phyloP scores from a whole-genome alignment of 2,329 filamentous ascomycete genomes.

The Ophiocordyceps camponoti-rufipedis region DNA sequence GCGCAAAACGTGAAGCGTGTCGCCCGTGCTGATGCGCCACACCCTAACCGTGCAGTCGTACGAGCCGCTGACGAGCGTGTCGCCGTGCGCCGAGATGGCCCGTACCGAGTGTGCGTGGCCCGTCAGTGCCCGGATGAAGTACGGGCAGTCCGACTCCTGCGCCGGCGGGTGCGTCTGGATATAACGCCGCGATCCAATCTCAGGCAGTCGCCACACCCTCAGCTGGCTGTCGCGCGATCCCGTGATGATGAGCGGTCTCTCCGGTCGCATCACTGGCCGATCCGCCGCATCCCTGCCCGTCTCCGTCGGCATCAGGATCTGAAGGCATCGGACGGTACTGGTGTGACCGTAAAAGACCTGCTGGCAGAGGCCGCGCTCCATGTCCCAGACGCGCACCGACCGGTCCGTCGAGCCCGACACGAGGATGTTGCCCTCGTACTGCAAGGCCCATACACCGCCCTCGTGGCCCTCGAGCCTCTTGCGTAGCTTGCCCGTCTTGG shows the following conservation, averaged over 20 bases:
- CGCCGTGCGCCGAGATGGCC: conserved; percentile 84
- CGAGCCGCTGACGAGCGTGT: conserved; percentile 91
- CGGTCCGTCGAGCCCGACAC: conserved; percentile 94
- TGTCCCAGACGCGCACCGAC: conserved; percentile 98
- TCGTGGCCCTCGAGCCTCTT: conserved; percentile 84
- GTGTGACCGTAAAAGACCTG: conserved; percentile 97
- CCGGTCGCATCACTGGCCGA: conserved; percentile 70
- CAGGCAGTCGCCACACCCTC: conserved; percentile 83
- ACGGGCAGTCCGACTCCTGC: conserved; percentile 69
- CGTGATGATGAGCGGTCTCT: conserved; percentile 90
- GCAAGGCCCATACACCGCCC: conserved; percentile 91
- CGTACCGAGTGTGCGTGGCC: conserved; percentile 90
- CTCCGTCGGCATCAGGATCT: conserved; percentile 78
- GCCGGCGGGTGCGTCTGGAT: conserved; percentile 62
- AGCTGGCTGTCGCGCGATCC: conserved; percentile 89
- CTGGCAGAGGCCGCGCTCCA: conserved; percentile 78
- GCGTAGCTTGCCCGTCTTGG: conserved; percentile 73
- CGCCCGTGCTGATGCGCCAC: conserved; percentile 93
- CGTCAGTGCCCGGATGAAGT: conserved; percentile 72
- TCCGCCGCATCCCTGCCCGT: conserved; percentile 56
- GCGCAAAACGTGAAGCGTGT: conserved; percentile 64
- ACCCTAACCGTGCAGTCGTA: conserved; percentile 92
- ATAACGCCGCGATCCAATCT: conserved; percentile 57
- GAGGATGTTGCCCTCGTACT: conserved; percentile 87
- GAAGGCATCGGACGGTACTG: conserved; percentile 86